These are phyloP conservation scores for Carpinus fangiana DNA, from an alignment of 306 rosid species.

Conservation along the genomic window DNA sequence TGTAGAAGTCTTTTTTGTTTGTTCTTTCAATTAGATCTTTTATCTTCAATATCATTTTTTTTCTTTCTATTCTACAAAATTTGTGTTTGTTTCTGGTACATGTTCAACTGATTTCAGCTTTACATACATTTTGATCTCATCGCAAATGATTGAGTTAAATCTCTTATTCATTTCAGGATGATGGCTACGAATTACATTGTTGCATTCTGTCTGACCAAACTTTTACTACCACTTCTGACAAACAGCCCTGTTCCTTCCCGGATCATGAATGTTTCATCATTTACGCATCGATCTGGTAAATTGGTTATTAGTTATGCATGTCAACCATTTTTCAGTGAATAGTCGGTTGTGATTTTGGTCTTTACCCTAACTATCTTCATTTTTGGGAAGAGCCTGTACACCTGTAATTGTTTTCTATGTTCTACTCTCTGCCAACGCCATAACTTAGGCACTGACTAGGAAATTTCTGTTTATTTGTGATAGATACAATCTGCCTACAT, in stretches of 20 bases:
- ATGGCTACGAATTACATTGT: slow-evolving; percentile 84
- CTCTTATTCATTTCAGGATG: slow-evolving; percentile 50
- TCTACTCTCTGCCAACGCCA: background rate
- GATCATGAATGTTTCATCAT: slow-evolving; percentile 80
- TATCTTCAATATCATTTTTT: background rate
- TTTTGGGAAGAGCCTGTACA: background rate
- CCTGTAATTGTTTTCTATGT: background rate
- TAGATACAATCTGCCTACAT: background rate
- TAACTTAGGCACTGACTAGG: background rate
- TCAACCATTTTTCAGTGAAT: background rate
- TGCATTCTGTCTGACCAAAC: slow-evolving; percentile 67
- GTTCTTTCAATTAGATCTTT: slow-evolving; percentile 7
- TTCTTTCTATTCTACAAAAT: background rate
- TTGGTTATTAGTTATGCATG: background rate
- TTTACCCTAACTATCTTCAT: background rate
- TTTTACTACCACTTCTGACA: slow-evolving; percentile 68
- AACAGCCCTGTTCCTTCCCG: slow-evolving; percentile 72
- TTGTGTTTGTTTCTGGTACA: background rate
- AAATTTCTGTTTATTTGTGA: background rate
- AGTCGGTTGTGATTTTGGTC: background rate
- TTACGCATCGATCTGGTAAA: slow-evolving; percentile 80
- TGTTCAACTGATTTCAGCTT: background rate
- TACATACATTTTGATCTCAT: background rate
- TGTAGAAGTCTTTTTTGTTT: slow-evolving; percentile 11
- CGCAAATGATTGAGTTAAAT: background rate